Percentiles rank a stretch among this genome's conserved stretches.
phyloP scores from a whole-genome alignment of 2,329 filamentous ascomycete species.

The Colletotrichum horii region DNA sequence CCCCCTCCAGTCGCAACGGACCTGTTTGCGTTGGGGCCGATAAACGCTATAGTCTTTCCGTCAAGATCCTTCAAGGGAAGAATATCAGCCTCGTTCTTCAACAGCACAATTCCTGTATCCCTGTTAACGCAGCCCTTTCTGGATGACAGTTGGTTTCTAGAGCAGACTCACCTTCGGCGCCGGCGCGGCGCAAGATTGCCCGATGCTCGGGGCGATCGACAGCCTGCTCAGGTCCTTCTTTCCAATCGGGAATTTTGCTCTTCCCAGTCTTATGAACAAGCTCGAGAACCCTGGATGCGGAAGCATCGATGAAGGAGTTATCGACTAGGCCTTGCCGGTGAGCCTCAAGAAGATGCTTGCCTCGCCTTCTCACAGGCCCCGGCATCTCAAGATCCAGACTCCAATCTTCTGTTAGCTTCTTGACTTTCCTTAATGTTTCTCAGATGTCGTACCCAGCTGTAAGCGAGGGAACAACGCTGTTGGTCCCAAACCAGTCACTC shows the following conservation, averaged over 20 bases:
- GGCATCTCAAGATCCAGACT: background rate
- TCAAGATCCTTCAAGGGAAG: background rate
- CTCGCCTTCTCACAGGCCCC: background rate
- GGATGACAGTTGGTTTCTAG: background rate
- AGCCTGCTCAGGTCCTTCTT: background rate
- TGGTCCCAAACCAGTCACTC: constrained; percentile 50
- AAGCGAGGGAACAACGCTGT: constrained; percentile 25
- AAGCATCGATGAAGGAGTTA: background rate
- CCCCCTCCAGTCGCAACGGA: background rate
- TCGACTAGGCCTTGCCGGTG: background rate
- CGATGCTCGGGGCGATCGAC: background rate
- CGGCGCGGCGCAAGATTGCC: background rate
- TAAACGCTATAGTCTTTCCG: background rate
- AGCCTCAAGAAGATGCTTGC: background rate
- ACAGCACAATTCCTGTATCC: background rate
- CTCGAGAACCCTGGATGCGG: background rate
- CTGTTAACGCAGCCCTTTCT: background rate
- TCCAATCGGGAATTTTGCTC: background rate
- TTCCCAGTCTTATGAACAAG: background rate
- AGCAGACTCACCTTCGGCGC: background rate
- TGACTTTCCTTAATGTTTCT: background rate
- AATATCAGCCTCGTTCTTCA: background rate
- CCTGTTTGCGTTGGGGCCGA: background rate
- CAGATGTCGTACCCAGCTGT: background rate
- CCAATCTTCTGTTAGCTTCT: background rate